phyloP scores from a whole-genome alignment of 2,329 filamentous ascomycete species.

The Davidsoniella australis region DNA sequence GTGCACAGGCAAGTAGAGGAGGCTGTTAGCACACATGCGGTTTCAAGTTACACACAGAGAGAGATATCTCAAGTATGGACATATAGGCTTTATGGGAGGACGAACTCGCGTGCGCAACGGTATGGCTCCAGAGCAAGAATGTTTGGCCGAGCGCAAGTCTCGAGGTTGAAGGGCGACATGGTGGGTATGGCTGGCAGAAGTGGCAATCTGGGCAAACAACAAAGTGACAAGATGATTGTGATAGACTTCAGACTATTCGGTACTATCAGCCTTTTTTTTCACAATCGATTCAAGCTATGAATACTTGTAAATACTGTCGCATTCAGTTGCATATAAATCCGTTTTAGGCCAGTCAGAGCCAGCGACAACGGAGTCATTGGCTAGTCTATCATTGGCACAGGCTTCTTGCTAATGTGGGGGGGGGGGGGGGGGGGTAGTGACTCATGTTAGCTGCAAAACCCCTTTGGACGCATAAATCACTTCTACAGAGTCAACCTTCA shows the following conservation, averaged over 20 bases:
- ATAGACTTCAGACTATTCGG: background rate
- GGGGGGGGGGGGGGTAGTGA: slow-evolving; percentile 2
- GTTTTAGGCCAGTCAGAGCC: background rate
- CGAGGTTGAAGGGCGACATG: slow-evolving; percentile 53
- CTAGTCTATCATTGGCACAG: too few relatives aligned
- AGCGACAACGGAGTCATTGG: slow-evolving; percentile 4
- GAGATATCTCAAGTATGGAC: too few relatives aligned
- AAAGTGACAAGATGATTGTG: background rate
- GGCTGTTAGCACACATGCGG: background rate
- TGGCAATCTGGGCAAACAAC: background rate
- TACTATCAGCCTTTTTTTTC: background rate
- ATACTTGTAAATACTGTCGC: background rate
- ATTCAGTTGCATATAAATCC: background rate
- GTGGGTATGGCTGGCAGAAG: slow-evolving; percentile 8
- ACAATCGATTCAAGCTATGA: background rate
- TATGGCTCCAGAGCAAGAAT: slow-evolving; percentile 64
- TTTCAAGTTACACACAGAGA: background rate
- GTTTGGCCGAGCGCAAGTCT: slow-evolving; percentile 59
- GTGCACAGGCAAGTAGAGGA: slow-evolving; percentile 14
- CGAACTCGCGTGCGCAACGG: slow-evolving; percentile 66
- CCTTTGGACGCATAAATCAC: background rate
- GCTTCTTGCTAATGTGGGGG: background rate
- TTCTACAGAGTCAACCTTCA: too few relatives aligned
- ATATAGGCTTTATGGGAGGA: slow-evolving; percentile 13
- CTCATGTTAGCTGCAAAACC: slow-evolving; percentile 10